Base-by-base conservation (phyloP, 1,284 basidiomycete genomes). In the Porphyrellus sp. region DNA sequence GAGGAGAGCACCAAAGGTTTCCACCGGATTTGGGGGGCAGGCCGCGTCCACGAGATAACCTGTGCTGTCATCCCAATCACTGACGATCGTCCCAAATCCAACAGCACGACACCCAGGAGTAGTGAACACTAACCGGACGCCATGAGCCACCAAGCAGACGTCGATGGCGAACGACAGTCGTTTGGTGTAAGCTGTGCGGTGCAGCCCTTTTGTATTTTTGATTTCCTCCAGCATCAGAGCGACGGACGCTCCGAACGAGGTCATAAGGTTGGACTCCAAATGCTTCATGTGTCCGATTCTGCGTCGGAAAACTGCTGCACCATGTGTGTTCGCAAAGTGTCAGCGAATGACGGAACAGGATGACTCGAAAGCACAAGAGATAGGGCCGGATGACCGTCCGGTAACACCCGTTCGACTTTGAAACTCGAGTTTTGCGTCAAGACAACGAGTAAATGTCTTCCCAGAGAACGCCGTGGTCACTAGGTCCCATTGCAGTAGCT, bases 21-120 rank as follows among this genome's bases (percentile, higher is more conserved):
- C 47, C 13, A 24, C 23, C 4, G 68, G 64, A 35, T 65, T 46
- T 2, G 47, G 46, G 12, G 66, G 57, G 43, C n/a, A 56, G 46
- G 71, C 18, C 15, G 51, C 41, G 13, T 68, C 65, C 20, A 71
- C 59, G 20, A 68, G 45, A 46, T 65, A 60, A 11, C 66, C 66
- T 35, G 61, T 55, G 38, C 65, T 68, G 41, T 38, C 25, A 11
- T 27, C 5, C 25, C 21, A 31, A 25, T 53, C 31, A 38, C 33
- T 33, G 20, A 43, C 1, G 30, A 18, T 39, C 21, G 25, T 37
- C 27, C 8, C n/a, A 4, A 27, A 0, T 23, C 8, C 21, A 4
- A 4, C 12, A 23, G 18, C 33, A 15, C 1, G 13, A n/a, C n/a
- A n/a, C n/a, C 2, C 15, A 7, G 13, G 3, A 5, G 30, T 11